A percentile compares a stretch with the other conserved stretches of the same genome.
These are phyloP conservation scores for Aspergillus incahuasiensis DNA, from an alignment of 495 filamentous ascomycete species.

Conservation along the genomic window DNA sequence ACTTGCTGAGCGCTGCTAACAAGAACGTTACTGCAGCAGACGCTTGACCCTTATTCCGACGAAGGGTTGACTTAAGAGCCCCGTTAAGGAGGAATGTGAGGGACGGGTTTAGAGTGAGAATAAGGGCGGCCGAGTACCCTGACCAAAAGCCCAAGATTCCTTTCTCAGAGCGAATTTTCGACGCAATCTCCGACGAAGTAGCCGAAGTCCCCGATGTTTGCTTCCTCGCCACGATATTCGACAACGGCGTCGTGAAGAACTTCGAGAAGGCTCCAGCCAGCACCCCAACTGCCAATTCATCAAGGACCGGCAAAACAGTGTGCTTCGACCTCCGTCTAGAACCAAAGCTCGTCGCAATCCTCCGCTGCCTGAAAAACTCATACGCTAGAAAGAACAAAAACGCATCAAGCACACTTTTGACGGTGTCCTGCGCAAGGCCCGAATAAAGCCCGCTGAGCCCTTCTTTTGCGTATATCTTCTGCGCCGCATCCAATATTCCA, in stretches of 20 bases:
- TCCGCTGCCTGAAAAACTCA: constrained; percentile 58
- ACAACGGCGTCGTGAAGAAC: constrained; percentile 73
- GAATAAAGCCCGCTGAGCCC: constrained; percentile 70
- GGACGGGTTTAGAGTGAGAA: constrained; percentile 81
- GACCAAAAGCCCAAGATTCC: constrained; percentile 82
- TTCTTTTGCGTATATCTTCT: constrained; percentile 66
- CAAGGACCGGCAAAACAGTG: constrained; percentile 53
- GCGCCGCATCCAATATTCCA: constrained; percentile 61
- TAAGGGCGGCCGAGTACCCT: constrained; percentile 75
- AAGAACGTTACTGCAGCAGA: constrained; percentile 57
- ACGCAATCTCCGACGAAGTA: constrained; percentile 53
- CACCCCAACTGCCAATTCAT: constrained; percentile 75
- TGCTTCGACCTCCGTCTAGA: constrained; percentile 34
- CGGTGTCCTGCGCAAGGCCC: constrained; percentile 66
- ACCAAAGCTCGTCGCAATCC: constrained; percentile 45
- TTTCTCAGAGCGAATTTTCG: constrained; percentile 62
- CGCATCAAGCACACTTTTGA: constrained; percentile 67
- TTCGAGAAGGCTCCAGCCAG: constrained; percentile 74
- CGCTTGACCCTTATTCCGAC: constrained; percentile 49
- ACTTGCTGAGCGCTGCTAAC: constrained; percentile 77
- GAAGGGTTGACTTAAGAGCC: constrained; percentile 54
- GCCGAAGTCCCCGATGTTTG: constrained; percentile 59
- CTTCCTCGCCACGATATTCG: constrained; percentile 78
- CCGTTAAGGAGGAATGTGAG: constrained; percentile 83
- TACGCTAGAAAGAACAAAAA: constrained; percentile 87